phyloP scores from a whole-genome alignment of 257 asterid species.

The Gardenia jasminoides region DNA sequence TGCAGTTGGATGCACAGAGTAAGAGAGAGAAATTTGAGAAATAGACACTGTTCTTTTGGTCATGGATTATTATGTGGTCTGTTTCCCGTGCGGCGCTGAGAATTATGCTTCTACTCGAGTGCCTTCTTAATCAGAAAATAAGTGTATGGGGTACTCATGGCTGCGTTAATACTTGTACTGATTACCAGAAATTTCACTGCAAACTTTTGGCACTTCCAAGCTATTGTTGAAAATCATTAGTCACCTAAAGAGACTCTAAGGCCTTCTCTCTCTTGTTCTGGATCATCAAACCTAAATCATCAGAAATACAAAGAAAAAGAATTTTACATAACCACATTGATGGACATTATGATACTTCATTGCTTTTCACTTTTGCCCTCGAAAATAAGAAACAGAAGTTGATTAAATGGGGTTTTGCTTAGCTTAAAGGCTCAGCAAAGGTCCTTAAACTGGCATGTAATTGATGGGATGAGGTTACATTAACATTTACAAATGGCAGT shows the following conservation, averaged over 20 bases:
- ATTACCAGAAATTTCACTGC: neutral
- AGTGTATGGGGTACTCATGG: neutral
- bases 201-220: no score
- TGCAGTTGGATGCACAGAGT: no score
- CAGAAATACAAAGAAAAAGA: neutral
- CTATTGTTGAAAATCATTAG: no score
- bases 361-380: neutral
- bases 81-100: conserved; percentile 27
- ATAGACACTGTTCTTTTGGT: conserved; percentile 7
- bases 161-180: neutral
- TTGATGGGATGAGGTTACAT: neutral
- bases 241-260: neutral
- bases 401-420: conserved; percentile 25
- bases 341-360: conserved; percentile 7
- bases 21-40: neutral
- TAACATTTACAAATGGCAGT: neutral
- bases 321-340: neutral
- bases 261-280: neutral
- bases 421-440: conserved; percentile 48
- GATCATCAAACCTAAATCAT: conserved; percentile 5
- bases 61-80: conserved; percentile 16
- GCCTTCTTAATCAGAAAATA: neutral
- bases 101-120: conserved; percentile 22
- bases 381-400: conserved; percentile 1
- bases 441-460: neutral